These are phyloP conservation scores for Gynostemma pentaphyllum DNA, from an alignment of 306 rosid species.

Conservation along the genomic window DNA sequence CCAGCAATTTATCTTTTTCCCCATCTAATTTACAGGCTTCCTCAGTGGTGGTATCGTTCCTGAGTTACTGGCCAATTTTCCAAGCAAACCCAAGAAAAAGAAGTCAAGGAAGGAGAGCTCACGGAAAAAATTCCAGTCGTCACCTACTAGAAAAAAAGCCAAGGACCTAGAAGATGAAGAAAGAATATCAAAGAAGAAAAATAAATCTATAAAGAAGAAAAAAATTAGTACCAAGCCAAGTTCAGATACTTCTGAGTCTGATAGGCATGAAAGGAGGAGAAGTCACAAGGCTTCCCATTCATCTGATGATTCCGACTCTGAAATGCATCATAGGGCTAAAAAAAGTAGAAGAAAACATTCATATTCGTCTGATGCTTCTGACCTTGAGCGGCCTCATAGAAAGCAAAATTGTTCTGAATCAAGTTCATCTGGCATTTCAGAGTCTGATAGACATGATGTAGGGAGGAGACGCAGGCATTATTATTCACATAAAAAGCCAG, in stretches of 20 bases:
- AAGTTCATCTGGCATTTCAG: constrained; percentile 32
- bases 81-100: constrained; percentile 50
- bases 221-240: constrained; percentile 23
- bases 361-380: constrained; percentile 37
- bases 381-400: constrained; percentile 16
- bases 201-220: constrained; percentile 41
- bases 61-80: constrained; percentile 47
- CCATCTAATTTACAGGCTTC: constrained; percentile 45
- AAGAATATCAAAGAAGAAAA: constrained; percentile 28
- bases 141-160: constrained; percentile 16
- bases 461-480: constrained; percentile 4
- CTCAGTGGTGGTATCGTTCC: constrained; percentile 59
- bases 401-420: constrained; percentile 24
- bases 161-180: constrained; percentile 31
- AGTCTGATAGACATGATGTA: constrained; percentile 16
- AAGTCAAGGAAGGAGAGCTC: constrained; percentile 43
- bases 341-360: constrained; percentile 16
- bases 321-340: constrained; percentile 13
- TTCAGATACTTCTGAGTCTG: constrained; percentile 33
- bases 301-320: constrained; percentile 10
- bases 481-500: constrained; percentile 6
- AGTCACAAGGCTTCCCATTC: constrained; percentile 6
- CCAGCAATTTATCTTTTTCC: constrained; percentile 1
- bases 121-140: constrained; percentile 27
- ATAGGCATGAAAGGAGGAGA: constrained; percentile 17